These are phyloP conservation scores for Furcasterigmium furcatum DNA, from an alignment of 2,329 filamentous ascomycete species.

Conservation along the genomic window DNA sequence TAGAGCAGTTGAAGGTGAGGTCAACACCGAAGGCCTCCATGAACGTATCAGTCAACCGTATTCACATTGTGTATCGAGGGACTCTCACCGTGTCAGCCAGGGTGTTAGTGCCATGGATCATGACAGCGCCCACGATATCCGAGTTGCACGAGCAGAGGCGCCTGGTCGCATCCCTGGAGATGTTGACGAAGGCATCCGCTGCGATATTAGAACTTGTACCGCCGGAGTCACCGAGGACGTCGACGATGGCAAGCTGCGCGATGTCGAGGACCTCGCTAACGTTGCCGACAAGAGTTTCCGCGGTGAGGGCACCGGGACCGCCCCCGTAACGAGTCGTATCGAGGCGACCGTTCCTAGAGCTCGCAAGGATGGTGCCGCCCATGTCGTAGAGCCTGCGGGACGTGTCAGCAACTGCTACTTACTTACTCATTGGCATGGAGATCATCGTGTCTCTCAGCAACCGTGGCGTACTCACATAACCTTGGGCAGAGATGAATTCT, in stretches of 20 bases:
- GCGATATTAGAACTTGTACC: too few relatives aligned
- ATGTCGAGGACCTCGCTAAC: constrained; percentile 25
- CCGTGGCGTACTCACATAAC: too few relatives aligned
- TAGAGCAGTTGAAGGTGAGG: constrained; percentile 45
- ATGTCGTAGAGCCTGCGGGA: constrained; percentile 20
- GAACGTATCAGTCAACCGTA: not conserved
- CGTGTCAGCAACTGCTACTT: too few relatives aligned
- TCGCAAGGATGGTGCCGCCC: constrained; percentile 25
- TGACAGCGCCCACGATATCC: constrained; percentile 23
- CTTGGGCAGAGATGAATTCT: too few relatives aligned
- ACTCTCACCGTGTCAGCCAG: constrained; percentile 44
- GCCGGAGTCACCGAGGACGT: constrained; percentile 25
- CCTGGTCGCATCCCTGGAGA: constrained; percentile 23
- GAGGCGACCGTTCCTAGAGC: constrained; percentile 25
- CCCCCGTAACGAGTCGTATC: constrained; percentile 27
- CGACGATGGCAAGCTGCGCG: constrained; percentile 22
- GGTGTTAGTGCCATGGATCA: constrained; percentile 48
- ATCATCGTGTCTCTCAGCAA: too few relatives aligned
- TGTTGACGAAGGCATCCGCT: constrained; percentile 26
- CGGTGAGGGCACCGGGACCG: constrained; percentile 17
- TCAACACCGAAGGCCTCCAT: constrained; percentile 51
- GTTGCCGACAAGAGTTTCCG: constrained; percentile 21
- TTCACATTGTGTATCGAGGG: too few relatives aligned
- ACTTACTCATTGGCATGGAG: too few relatives aligned
- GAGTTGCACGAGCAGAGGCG: constrained; percentile 23